A percentile compares a stretch with the other conserved stretches of the same genome.
phyloP scores from a whole-genome alignment of 2,329 filamentous ascomycete species.

The Ilyonectria robusta region DNA sequence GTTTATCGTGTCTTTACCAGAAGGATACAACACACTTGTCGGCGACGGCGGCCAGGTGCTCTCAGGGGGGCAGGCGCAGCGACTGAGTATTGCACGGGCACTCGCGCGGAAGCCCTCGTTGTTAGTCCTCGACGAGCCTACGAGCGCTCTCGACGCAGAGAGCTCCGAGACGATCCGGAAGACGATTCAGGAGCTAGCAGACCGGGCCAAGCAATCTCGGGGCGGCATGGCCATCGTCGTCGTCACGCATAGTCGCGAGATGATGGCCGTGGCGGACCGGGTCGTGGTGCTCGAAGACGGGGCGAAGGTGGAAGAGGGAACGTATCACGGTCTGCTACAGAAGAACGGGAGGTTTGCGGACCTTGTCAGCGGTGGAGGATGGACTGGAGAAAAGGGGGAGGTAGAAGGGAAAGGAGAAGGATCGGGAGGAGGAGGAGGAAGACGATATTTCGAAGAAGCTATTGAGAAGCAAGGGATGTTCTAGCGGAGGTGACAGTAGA shows the following conservation, averaged over 20 bases:
- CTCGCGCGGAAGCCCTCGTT: conserved; percentile 79
- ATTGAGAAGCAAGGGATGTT: neutral
- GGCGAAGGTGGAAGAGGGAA: conserved; percentile 76
- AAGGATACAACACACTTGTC: conserved; percentile 73
- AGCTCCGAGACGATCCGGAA: conserved; percentile 75
- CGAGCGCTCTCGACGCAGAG: conserved; percentile 81
- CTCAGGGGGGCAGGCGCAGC: conserved; percentile 87
- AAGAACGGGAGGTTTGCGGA: conserved; percentile 62
- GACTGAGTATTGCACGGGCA: conserved; percentile 85
- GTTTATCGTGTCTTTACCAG: conserved; percentile 80
- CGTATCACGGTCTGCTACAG: conserved; percentile 72
- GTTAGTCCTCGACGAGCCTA: conserved; percentile 89
- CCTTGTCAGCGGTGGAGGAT: conserved; percentile 56
- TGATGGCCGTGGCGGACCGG: conserved; percentile 86
- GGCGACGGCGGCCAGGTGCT: conserved; percentile 83
- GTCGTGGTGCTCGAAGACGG: conserved; percentile 81
- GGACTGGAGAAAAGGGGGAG: conserved; percentile 21
- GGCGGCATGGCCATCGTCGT: conserved; percentile 78
- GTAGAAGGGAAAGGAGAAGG: neutral
- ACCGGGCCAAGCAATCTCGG: conserved; percentile 36
- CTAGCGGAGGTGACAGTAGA: neutral
- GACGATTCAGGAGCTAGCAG: conserved; percentile 71
- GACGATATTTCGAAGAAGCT: neutral
- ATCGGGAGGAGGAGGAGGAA: neutral
- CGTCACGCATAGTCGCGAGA: conserved; percentile 85